These are phyloP conservation scores for Ascochyta lentis DNA, from an alignment of 2,329 filamentous ascomycete genomes.

Conservation along the genomic window DNA sequence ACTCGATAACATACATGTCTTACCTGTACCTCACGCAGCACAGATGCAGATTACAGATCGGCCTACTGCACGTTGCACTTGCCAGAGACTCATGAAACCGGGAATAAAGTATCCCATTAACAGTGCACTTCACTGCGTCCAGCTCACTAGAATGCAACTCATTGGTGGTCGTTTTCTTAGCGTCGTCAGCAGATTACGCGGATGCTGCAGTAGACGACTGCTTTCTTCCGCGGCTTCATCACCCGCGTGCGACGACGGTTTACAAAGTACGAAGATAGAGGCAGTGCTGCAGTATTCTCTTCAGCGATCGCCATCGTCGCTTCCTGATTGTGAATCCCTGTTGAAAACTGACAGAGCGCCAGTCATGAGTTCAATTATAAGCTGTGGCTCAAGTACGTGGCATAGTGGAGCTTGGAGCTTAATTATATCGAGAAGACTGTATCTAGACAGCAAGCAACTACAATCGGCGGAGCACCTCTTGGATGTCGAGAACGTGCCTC, in stretches of 20 bases:
- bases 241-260: neutral
- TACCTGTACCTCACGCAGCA: neutral
- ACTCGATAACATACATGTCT: no score
- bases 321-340: neutral
- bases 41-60: neutral
- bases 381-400: neutral
- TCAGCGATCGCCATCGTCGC: neutral
- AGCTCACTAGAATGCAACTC: neutral
- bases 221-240: neutral
- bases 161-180: slow-evolving; percentile 10
- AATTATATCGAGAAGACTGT: neutral
- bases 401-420: neutral
- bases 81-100: neutral
- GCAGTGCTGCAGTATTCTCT: neutral
- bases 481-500: neutral
- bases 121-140: neutral
- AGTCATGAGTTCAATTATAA: neutral
- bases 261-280: neutral
- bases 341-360: neutral
- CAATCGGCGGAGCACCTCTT: neutral
- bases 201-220: neutral
- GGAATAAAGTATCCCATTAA: neutral
- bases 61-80: neutral
- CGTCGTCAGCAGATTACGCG: slow-evolving; percentile 30
- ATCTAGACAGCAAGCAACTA: neutral